phyloP scores from a whole-genome alignment of 202 grass and related monocot species.

The Elaeis oleifera region DNA sequence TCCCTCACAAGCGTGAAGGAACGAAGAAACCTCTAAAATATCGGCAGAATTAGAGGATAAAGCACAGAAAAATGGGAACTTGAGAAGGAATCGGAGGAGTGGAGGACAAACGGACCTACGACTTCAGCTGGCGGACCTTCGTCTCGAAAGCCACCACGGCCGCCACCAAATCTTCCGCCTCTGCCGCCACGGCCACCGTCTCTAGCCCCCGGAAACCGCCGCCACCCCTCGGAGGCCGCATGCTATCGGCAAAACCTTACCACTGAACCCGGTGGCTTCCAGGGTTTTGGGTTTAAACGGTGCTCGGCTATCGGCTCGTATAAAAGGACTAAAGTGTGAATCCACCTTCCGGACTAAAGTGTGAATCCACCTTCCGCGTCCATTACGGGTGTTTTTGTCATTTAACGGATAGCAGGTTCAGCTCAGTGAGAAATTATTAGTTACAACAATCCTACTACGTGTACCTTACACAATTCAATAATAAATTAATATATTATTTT shows the following conservation, averaged over 20 bases:
- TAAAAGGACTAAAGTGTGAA: too few relatives aligned
- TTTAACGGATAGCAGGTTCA: too few relatives aligned
- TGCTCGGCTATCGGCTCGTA: too few relatives aligned
- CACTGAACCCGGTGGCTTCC: too few relatives aligned
- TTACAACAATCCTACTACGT: too few relatives aligned
- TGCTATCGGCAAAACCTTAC: conserved; percentile 7
- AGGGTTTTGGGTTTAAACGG: too few relatives aligned
- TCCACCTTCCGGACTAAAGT: too few relatives aligned
- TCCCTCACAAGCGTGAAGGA: conserved; percentile 83
- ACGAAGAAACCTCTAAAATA: conserved; percentile 66
- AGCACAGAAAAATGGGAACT: neutral
- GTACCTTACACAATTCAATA: too few relatives aligned
- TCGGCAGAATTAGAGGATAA: neutral
- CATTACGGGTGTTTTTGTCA: too few relatives aligned
- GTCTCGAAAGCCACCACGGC: conserved; percentile 48
- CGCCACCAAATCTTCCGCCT: conserved; percentile 22
- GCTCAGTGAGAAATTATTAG: too few relatives aligned
- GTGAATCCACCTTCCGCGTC: too few relatives aligned
- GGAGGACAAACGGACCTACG: conserved; percentile 38
- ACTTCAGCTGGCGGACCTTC: conserved; percentile 89
- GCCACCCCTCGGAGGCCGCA: conserved; percentile 93
- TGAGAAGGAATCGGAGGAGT: neutral
- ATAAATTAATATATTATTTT: too few relatives aligned
- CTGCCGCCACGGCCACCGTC: neutral
- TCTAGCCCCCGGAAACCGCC: conserved; percentile 26